A percentile compares a stretch with the other conserved stretches of the same genome.
These are phyloP conservation scores for Bruguiera parviflora DNA, from an alignment of 345 rosid genomes.

Conservation along the genomic window DNA sequence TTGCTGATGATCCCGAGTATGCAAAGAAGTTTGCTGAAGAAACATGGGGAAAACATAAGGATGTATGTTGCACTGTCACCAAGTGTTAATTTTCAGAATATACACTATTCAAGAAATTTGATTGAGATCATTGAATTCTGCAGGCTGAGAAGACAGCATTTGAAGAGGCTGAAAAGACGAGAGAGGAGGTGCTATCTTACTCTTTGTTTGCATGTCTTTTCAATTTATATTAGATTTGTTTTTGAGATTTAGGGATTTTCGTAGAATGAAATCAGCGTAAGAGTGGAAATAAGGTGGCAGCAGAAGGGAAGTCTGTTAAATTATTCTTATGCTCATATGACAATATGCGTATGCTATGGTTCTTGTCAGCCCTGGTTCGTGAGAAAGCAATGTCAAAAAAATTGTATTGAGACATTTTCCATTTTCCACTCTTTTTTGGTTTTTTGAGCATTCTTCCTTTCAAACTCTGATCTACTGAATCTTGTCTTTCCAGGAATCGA, in stretches of 20 bases:
- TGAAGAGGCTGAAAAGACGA: conserved; percentile 85
- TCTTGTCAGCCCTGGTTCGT: neutral
- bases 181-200: conserved; percentile 55
- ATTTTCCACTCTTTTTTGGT: neutral
- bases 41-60: conserved; percentile 95
- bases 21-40: conserved; percentile 87
- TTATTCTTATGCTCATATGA: no score
- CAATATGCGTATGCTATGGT: neutral
- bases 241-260: no score
- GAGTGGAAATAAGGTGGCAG: neutral
- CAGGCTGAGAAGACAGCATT: conserved; percentile 98
- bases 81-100: neutral
- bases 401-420: neutral
- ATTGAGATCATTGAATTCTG: conserved; percentile 19
- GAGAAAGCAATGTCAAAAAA: neutral
- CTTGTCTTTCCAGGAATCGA: conserved; percentile 50
- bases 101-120: conserved; percentile 5
- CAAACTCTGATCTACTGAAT: conserved; percentile 9
- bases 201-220: neutral
- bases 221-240: neutral
- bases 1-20: conserved; percentile 73
- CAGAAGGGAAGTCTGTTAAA: no score
- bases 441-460: neutral
- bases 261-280: neutral
- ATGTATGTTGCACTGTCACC: conserved; percentile 43